Base-by-base conservation (phyloP, 2,329 filamentous ascomycete genomes). In the Domatiomyces globalis region DNA sequence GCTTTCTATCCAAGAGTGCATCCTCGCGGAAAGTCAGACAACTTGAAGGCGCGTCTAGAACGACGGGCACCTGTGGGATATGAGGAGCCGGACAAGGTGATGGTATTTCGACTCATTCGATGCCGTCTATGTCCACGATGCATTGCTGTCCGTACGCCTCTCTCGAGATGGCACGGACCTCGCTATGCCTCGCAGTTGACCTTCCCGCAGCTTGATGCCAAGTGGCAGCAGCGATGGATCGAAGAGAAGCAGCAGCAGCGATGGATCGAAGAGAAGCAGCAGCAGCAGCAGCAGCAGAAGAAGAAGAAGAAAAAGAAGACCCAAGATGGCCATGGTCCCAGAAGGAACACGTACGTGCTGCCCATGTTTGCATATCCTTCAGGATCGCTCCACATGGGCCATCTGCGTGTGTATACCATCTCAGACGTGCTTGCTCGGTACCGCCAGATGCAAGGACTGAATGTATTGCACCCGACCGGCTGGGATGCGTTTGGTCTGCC, bases 361-460 rank as follows among this genome's bases (percentile, higher is more conserved):
- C 83, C 88, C 58, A 95, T 95, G 88, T 94, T 94, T 63, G 88
- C 88, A 0, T 95, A 95, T 65, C 88, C 88, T 1, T 94, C 88
- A 0, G 88, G 88, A 27, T 82, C 81, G 27, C 75, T 95, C 25
- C 88, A 95, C 65, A 80, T 94, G 54, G 88, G 88, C 12, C 88
- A 95, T 66, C 72, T 94, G 42, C 81, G 88, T 46, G 87, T 94
- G 48, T 95, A 94, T 71, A 87, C 87, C 39, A 92, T 95, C 57
- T 87, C 87, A 54, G 88, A 95, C 70, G 84, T 89, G 8, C 70
- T 94, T 49, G 81, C 87, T 12, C 78, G 88, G 50, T 94, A 83
- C 63, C 79, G 82, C 61, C 77, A 76, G 22, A 80, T 94, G 69
- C 80, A 82, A 59, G 87, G 87, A 15, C 74, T 80, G 58, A 70